A percentile compares a stretch with the other conserved stretches of the same genome.
These are phyloP conservation scores for Mucor racemosus DNA, from an alignment of 371 early-diverging fungal genomes.

Conservation along the genomic window DNA sequence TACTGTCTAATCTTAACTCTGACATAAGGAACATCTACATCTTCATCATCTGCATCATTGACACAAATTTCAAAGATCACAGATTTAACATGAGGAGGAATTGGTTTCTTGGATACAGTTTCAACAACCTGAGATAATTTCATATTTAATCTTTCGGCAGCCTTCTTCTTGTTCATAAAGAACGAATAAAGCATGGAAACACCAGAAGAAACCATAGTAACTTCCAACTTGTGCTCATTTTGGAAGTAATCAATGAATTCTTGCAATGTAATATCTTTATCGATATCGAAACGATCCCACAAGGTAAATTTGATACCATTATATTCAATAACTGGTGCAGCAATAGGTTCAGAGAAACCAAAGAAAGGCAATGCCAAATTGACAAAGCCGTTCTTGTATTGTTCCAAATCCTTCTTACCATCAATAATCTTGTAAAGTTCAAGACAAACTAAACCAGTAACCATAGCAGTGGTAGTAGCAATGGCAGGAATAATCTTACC, in stretches of 20 bases:
- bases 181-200: conserved; percentile 93
- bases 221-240: conserved; percentile 82
- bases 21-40: conserved; percentile 76
- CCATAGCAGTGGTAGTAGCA: conserved; percentile 99
- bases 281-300: conserved; percentile 97
- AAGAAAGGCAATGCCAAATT: conserved; percentile 99
- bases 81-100: conserved; percentile 83
- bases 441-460: conserved; percentile 98
- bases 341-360: conserved; percentile 98
- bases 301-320: conserved; percentile 87
- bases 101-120: conserved; percentile 86
- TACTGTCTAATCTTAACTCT: conserved; percentile 47
- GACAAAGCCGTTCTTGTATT: conserved; percentile 99
- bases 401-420: conserved; percentile 83
- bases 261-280: conserved; percentile 85
- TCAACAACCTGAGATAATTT: conserved; percentile 80
- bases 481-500: conserved; percentile 99
- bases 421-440: conserved; percentile 96
- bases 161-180: conserved; percentile 89
- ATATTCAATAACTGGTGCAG: conserved; percentile 85
- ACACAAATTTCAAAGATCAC: conserved; percentile 88
- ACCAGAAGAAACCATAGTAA: conserved; percentile 95
- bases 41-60: conserved; percentile 89
- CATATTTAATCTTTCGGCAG: conserved; percentile 78
- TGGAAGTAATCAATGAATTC: conserved; percentile 91